Base-by-base conservation (phyloP, 1,284 basidiomycete genomes). In the Anthracocystis walkeri region DNA sequence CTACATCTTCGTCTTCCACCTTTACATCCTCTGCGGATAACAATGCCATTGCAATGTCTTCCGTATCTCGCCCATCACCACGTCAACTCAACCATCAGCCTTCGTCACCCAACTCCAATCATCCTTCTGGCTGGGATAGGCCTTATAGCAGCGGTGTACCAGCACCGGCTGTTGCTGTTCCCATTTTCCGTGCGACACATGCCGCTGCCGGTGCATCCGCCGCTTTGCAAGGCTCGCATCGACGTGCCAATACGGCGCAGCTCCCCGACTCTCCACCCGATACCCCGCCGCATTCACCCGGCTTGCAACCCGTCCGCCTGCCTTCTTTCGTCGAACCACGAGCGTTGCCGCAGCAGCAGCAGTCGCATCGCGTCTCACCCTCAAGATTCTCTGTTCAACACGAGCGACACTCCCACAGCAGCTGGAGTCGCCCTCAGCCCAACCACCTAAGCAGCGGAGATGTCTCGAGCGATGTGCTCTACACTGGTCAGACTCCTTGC, bases 191-290 rank as follows among this genome's bases (percentile, higher is more conserved):
- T 10, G 62, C 60, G 18, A 23, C 64, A 18, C 58, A 59, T 55
- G 59, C 56, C 23, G 44, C 59, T 27, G 38, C 63, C 29, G 40
- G 57, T 40, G 38, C 49, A 16, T 53, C 55, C 16, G 21, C 23
- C 14, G 21, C 46, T 14, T 35, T 51, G 16, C 40, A 29, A 14
- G 50, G 45, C 16, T 44, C 52, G 20, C 63, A 48, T 29, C 65
- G 55, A 42, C 59, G 42, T 29, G 51, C 46, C 38, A 54, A 55
- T 21, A 20, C 50, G 20, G 55, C 58, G 20, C 65, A 64, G 20
- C 63, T 77, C n/a, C 75, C 75, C 44, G 75, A 77, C 50, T 74
- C 70, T 55, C 75, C 75, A 8, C 75, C 75, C 55, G 71, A 73
- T 65, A 77, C 75, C 57, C 75, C 75, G 63, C 75, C 75, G 35